phyloP scores from a whole-genome alignment of 805 yeast species.

The Saccharomycopsis schoenii region DNA sequence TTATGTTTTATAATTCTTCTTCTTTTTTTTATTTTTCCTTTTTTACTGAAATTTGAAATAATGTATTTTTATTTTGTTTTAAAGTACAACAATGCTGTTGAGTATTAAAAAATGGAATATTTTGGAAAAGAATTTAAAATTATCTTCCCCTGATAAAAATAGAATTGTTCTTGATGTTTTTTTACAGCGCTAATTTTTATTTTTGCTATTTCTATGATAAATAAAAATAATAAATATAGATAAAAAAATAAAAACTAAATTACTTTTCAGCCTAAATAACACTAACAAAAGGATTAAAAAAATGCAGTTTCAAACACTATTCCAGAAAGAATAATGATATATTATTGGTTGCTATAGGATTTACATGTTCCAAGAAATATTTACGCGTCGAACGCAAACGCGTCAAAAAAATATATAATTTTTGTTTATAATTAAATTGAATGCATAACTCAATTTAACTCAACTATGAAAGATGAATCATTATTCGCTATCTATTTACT shows the following conservation, averaged over 20 bases:
- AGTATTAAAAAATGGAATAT: too few relatives aligned
- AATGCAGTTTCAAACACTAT: neutral
- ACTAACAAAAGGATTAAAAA: too few relatives aligned
- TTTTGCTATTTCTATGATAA: neutral
- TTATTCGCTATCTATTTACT: too few relatives aligned
- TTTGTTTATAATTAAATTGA: too few relatives aligned
- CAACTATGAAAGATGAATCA: too few relatives aligned
- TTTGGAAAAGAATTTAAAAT: too few relatives aligned
- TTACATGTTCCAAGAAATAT: neutral
- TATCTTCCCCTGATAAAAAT: neutral
- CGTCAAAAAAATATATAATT: neutral
- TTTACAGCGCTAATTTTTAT: neutral
- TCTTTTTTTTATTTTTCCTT: neutral
- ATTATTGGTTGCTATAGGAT: neutral
- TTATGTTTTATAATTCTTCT: neutral
- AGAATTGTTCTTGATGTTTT: neutral
- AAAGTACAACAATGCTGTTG: too few relatives aligned
- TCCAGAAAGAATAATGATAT: neutral
- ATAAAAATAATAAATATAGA: neutral
- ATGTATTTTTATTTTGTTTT: neutral
- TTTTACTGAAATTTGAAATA: neutral
- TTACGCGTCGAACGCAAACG: neutral
- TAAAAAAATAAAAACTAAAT: neutral
- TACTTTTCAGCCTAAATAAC: too few relatives aligned
- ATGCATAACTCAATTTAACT: too few relatives aligned